Conservation (phyloP, 192 early-diverging fungal species). For the Podochytrium sp. region DNA sequence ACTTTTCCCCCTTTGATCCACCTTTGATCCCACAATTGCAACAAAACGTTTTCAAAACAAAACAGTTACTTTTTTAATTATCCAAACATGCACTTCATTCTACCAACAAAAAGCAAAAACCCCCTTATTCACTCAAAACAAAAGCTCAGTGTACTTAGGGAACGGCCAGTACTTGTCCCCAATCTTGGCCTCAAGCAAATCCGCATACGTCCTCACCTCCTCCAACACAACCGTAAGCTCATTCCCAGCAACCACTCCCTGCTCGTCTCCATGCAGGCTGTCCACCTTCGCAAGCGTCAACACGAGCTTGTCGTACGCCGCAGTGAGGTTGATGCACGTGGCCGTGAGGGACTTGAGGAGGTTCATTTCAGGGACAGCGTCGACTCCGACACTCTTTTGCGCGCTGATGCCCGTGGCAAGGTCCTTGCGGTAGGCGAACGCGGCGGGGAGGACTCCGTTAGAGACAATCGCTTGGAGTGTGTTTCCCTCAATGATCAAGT, state of each 20-base stretch:
- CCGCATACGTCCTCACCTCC: constrained; percentile 66
- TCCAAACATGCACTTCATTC: no score
- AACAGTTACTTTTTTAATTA: no score
- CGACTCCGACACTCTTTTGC: constrained; percentile 61
- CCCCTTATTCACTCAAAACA: constrained; percentile 1
- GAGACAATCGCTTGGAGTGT: constrained; percentile 80
- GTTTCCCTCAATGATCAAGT: constrained; percentile 89
- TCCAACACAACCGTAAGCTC: constrained; percentile 75
- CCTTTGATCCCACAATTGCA: no score
- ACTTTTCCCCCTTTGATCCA: no score
- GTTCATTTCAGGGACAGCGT: constrained; percentile 69
- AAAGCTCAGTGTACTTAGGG: constrained; percentile 95
- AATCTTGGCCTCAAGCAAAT: constrained; percentile 77
- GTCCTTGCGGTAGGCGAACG: constrained; percentile 84
- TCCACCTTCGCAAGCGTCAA: constrained; percentile 63
- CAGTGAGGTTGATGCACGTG: constrained; percentile 61
- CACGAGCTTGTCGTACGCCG: constrained; percentile 57
- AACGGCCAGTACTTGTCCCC: constrained; percentile 95
- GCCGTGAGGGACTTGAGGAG: constrained; percentile 72
- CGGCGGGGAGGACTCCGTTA: constrained; percentile 87
- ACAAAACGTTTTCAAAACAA: no score
- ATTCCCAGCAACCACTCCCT: constrained; percentile 67
- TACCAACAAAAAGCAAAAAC: background rate
- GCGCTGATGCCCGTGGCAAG: constrained; percentile 76
- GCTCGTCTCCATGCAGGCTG: constrained; percentile 56